phyloP scores from a whole-genome alignment of 2,329 filamentous ascomycete genomes.

The Rutstroemia sp. region DNA sequence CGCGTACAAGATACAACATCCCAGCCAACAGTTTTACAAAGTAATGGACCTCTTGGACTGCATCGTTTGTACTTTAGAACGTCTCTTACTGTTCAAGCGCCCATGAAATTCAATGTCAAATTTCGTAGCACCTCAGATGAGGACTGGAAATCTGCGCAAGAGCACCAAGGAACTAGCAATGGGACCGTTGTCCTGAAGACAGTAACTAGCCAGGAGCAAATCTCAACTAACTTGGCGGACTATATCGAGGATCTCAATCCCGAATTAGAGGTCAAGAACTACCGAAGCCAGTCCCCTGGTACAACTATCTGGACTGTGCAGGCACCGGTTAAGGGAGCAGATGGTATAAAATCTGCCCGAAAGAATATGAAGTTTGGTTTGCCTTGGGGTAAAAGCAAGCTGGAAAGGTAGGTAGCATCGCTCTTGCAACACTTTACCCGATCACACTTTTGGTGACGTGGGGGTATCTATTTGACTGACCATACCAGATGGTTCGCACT shows the following conservation, averaged over 20 bases:
- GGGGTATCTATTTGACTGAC: constrained; percentile 10
- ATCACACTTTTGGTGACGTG: background rate
- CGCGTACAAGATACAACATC: constrained; percentile 17
- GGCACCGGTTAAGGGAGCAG: constrained; percentile 45
- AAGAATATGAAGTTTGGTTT: constrained; percentile 31
- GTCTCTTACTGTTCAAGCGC: constrained; percentile 39
- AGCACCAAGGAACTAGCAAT: constrained; percentile 55
- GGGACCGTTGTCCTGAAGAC: constrained; percentile 51
- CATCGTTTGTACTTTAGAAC: constrained; percentile 47
- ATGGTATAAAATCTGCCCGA: constrained; percentile 49
- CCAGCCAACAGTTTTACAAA: constrained; percentile 45
- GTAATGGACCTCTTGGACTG: constrained; percentile 25
- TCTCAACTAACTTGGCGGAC: constrained; percentile 28
- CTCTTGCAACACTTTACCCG: too few species aligned
- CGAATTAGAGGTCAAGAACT: constrained; percentile 45
- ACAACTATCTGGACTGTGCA: constrained; percentile 66
- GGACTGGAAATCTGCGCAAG: constrained; percentile 64
- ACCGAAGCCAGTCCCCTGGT: constrained; percentile 57
- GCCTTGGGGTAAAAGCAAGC: constrained; percentile 28
- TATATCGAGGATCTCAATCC: constrained; percentile 52
- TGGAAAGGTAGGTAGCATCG: constrained; percentile 23
- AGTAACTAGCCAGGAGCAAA: constrained; percentile 19
- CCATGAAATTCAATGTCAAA: constrained; percentile 62
- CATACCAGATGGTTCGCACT: constrained; percentile 66
- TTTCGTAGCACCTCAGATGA: constrained; percentile 47